Percentiles rank a stretch among this genome's conserved stretches.
Evolutionary conservation across 768 basidiomycete species (phyloP).

Genomic region (Tubosaeta sp.): DNA sequence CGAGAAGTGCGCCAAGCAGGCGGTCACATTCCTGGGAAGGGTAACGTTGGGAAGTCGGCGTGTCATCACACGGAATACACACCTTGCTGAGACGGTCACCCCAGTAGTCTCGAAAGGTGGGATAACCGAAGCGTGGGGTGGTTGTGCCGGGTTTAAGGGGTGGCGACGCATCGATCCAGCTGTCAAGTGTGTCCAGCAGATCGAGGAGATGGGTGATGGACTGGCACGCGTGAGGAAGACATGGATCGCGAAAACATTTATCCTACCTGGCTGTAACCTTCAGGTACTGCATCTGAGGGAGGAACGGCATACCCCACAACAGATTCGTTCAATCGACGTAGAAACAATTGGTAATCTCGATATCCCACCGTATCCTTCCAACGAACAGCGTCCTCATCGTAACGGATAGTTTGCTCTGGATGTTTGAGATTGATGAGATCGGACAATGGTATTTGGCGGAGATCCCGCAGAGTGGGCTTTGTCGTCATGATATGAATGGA

Average conservation of each 20-base stretch:
- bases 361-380: slow-evolving; percentile 76
- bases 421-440: slow-evolving; percentile 15
- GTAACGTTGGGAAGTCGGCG: not conserved
- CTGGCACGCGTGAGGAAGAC: slow-evolving; percentile 28
- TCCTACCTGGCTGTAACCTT: slow-evolving; percentile 19
- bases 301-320: slow-evolving; percentile 65
- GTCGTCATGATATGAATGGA: not conserved
- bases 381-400: slow-evolving; percentile 65
- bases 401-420: slow-evolving; percentile 57
- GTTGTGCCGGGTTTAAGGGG: slow-evolving; percentile 45
- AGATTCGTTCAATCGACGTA: slow-evolving; percentile 71
- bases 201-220: slow-evolving; percentile 43
- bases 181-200: slow-evolving; percentile 62
- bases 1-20: slow-evolving; percentile 49
- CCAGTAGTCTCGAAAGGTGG: slow-evolving; percentile 80
- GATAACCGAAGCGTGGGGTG: slow-evolving; percentile 86
- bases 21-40: slow-evolving; percentile 46
- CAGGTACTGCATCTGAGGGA: slow-evolving; percentile 12
- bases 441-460: slow-evolving; percentile 30
- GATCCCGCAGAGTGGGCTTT: slow-evolving; percentile 23
- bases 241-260: not conserved
- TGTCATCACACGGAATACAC: slow-evolving; percentile 1
- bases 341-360: slow-evolving; percentile 67
- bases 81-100: slow-evolving; percentile 76
- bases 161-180: slow-evolving; percentile 81